Percentiles rank a stretch among this genome's conserved stretches.
Conservation (phyloP, 148 eudicot species). For the Camellia sinensis region DNA sequence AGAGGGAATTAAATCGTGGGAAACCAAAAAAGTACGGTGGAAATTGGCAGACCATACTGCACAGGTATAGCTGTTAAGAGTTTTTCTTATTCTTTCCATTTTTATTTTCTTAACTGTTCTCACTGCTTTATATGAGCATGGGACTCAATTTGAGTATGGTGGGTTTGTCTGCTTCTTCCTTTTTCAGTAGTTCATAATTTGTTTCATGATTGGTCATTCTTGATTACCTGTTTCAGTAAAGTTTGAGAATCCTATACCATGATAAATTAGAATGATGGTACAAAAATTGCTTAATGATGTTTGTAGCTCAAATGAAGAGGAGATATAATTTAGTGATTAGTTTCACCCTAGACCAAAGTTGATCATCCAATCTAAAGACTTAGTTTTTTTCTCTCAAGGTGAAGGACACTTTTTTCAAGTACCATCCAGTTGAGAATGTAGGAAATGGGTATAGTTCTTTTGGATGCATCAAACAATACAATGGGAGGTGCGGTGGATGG, state of each 20-base stretch:
- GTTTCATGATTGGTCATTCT: background rate
- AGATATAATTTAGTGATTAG: background rate
- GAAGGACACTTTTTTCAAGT: background rate
- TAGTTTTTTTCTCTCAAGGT: background rate
- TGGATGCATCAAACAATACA: background rate
- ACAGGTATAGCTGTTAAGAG: constrained; percentile 55
- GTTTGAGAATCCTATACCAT: constrained; percentile 3
- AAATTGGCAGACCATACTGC: constrained; percentile 65
- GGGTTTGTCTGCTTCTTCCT: background rate
- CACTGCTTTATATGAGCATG: background rate
- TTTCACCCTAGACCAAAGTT: background rate
- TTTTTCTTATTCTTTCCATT: background rate
- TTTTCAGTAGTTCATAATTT: background rate
- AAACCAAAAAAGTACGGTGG: constrained; percentile 35
- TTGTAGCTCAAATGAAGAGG: background rate
- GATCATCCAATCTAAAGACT: background rate
- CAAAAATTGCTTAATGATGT: background rate
- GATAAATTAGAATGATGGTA: background rate
- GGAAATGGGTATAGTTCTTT: no score
- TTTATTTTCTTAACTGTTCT: background rate
- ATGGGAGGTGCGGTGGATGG: background rate
- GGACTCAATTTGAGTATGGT: background rate
- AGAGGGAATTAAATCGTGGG: constrained; percentile 25
- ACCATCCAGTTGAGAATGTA: background rate
- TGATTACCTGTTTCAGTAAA: background rate